Conservation (phyloP, 1,284 basidiomycete species). For the Somion occarium region DNA sequence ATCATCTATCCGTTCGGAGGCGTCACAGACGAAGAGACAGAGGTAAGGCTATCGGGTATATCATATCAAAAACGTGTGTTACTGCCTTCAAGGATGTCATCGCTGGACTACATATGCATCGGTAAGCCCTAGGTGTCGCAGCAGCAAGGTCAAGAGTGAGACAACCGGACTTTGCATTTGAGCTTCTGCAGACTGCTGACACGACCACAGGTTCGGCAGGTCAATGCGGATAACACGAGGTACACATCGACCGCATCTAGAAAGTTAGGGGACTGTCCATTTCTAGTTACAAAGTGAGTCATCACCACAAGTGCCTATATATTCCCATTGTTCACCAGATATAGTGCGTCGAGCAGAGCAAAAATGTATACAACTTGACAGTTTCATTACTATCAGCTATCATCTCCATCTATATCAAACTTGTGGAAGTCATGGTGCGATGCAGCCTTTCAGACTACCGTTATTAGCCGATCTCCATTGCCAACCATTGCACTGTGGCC, state of each 20-base stretch:
- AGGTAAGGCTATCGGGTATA: background rate
- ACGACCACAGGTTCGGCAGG: slow-evolving; percentile 1
- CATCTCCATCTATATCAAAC: background rate
- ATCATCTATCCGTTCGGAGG: background rate
- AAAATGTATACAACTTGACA: background rate
- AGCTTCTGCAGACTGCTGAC: background rate
- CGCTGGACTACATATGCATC: background rate
- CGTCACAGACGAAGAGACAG: background rate
- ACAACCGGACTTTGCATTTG: background rate
- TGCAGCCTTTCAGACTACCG: slow-evolving; percentile 9
- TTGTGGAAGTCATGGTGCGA: background rate
- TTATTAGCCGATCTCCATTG: slow-evolving; percentile 8
- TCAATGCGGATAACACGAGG: slow-evolving; percentile 8
- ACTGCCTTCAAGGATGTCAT: background rate
- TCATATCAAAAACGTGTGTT: background rate
- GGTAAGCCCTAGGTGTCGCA: background rate
- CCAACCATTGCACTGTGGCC: slow-evolving; percentile 4
- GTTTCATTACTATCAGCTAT: background rate
- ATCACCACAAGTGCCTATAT: background rate
- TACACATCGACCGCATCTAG: background rate
- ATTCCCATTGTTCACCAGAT: background rate
- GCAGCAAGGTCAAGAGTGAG: background rate
- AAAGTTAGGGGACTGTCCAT: background rate
- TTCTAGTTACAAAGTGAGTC: background rate
- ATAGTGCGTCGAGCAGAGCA: background rate